Evolutionary conservation across 1,139 yeast species (phyloP).

Genomic region (Geotrichum europaeum): DNA sequence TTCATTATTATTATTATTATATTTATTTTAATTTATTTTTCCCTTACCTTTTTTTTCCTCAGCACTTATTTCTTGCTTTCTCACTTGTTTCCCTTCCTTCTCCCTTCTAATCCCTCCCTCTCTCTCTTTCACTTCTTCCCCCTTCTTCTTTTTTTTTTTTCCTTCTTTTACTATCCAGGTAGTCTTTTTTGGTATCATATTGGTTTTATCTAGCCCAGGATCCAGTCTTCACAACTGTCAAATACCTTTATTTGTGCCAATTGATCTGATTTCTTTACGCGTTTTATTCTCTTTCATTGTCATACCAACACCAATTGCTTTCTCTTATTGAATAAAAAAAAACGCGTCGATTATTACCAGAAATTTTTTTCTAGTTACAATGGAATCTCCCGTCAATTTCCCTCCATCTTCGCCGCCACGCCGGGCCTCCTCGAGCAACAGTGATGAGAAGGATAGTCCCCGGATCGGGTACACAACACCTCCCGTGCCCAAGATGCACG

Average conservation of each 20-base stretch:
- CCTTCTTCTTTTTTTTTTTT: not conserved
- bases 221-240: too few species aligned
- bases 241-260: too few species aligned
- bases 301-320: not conserved
- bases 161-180: not conserved
- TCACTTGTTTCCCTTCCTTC: not conserved
- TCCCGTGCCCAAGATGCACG: not conserved
- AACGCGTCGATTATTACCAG: not conserved
- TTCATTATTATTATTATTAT: too few species aligned
- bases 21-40: too few species aligned
- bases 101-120: not conserved
- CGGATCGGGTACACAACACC: constrained; percentile 12
- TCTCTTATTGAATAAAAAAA: not conserved
- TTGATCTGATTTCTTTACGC: too few species aligned
- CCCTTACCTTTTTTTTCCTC: not conserved
- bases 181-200: not conserved
- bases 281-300: not conserved
- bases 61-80: not conserved
- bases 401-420: constrained; percentile 22
- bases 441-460: constrained; percentile 1
- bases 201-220: not conserved
- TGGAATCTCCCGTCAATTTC: constrained; percentile 14
- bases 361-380: not conserved
- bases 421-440: not conserved
- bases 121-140: not conserved